Evolutionary conservation across 164 flowering plant species (phyloP), one percentile per base, ranked within the genome.

Genomic region (Pachysandra terminalis): DNA sequence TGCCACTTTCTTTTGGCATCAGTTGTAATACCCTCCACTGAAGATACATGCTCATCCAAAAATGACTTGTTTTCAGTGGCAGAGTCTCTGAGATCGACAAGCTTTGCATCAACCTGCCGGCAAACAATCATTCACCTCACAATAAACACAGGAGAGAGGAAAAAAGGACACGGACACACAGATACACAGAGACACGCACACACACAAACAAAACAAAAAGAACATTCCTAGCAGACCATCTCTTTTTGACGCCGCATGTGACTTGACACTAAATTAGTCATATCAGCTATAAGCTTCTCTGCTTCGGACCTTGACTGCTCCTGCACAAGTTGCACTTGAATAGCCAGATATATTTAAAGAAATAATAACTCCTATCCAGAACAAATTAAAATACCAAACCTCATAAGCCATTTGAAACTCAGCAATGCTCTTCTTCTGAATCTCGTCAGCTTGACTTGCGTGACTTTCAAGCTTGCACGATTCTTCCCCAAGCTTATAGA

Each of bases 1-100:
- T 88, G 84, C 98, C 99, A 95, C 67, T 95, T 95, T 58, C 99
- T 81, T 76, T 95, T 93, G 14, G 97, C 91, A 73, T 87, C 91
- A 45, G 80, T 72, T 24, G 93, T 79, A 27, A 84, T 77, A 52
- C 81, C 83, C 32, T 78, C 85, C 76, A 95, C 64, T 2, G 83
- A 73, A 7, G 90, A 85, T 68, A 86, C 79, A 72, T 89, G 91
- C n/a, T 81, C 84, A 68, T 87, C 94, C 77, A 92, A 75, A 74
- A 80, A 83, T 52, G 71, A 40, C 72, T 86, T 88, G 77, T 83
- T 83, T 26, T 76, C 81, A 64, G 56, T 15, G 24, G 80, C 82
- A 73, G 75, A 77, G 68, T 85, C 96, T 81, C 74, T 85, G 3
- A 90, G 80, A 58, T 71, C 78, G 70, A 60, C 74, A 52, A 96